Evolutionary conservation across 2,329 filamentous ascomycete species (phyloP).

Genomic region (Simplicillium sp.): DNA sequence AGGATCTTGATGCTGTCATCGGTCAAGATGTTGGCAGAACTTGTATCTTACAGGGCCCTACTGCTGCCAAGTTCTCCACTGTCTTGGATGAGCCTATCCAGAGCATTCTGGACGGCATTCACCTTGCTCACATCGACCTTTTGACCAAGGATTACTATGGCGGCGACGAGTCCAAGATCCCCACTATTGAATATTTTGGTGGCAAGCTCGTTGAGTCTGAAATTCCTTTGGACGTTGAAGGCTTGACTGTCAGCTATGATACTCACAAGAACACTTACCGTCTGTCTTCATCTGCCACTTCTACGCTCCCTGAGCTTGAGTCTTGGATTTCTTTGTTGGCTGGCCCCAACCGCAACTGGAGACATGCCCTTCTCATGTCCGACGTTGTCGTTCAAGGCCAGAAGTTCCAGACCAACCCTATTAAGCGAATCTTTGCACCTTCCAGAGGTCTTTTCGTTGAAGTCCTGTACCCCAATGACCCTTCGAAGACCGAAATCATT

Average conservation of each 20-base stretch:
- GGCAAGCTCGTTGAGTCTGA: constrained; percentile 69
- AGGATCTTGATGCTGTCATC: constrained; percentile 92
- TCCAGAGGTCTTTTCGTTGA: constrained; percentile 82
- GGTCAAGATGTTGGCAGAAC: constrained; percentile 93
- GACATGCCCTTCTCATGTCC: constrained; percentile 85
- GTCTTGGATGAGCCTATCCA: constrained; percentile 89
- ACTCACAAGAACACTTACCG: constrained; percentile 73
- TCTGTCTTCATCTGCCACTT: constrained; percentile 64
- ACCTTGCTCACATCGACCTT: constrained; percentile 74
- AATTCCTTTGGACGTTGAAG: constrained; percentile 71
- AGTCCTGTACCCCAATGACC: constrained; percentile 71
- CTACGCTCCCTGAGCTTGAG: constrained; percentile 67
- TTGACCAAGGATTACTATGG: constrained; percentile 74
- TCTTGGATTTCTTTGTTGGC: constrained; percentile 85
- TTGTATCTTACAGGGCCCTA: constrained; percentile 92
- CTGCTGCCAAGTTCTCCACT: constrained; percentile 83
- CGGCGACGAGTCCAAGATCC: constrained; percentile 64
- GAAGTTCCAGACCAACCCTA: constrained; percentile 94
- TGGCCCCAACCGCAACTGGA: constrained; percentile 80
- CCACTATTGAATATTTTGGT: constrained; percentile 89
- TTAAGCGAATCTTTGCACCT: constrained; percentile 84
- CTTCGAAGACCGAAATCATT: constrained; percentile 72
- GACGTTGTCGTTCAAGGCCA: constrained; percentile 93
- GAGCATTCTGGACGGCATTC: constrained; percentile 86
- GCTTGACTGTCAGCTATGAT: constrained; percentile 75